Base-by-base conservation (phyloP, 768 basidiomycete genomes). In the Arthromyces matolae region DNA sequence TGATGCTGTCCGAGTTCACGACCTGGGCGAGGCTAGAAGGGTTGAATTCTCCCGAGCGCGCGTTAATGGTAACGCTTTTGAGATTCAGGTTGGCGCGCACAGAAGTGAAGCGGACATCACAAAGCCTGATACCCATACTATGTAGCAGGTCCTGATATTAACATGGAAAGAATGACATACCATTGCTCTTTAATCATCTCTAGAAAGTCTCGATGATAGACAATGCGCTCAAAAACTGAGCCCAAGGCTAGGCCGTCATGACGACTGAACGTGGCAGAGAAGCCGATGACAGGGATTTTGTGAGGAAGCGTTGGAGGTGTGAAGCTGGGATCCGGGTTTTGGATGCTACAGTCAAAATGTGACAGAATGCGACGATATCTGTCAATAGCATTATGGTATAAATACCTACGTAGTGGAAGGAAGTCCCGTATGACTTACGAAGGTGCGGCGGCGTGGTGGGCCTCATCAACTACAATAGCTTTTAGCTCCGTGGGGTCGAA, bases 121-220 rank as follows among this genome's bases (percentile, higher is more conserved):
- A 91, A 24, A 97, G 77, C 93, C 93, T 80, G 41, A 9, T 31
- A 18, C 40, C n/a, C n/a, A n/a, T n/a, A n/a, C n/a, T n/a, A n/a
- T n/a, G n/a, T n/a, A n/a, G n/a, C n/a, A n/a, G n/a, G n/a, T n/a
- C n/a, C n/a, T n/a, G n/a, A n/a, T n/a, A n/a, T n/a, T n/a, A n/a
- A n/a, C n/a, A n/a, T n/a, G n/a, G n/a, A n/a, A n/a, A n/a, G 6
- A 31, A 24, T 12, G 6, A 47, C 68, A 33, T 55, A 85, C 93
- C 94, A 97, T 63, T 89, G 79, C 44, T 93, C 93, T 54, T 86
- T 83, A 52, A 98, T 88, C 93, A 97, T 94, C 42, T 90, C 83
- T 10, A 91, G 64, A 56, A 96, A 92, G 55, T 92, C 89, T 14
- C 81, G 79, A 62, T 98, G 94, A 62, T 91, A 98, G 0, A 96